Evolutionary conservation across 768 basidiomycete species (phyloP).

Genomic region (Kwoniella dendrophila): DNA sequence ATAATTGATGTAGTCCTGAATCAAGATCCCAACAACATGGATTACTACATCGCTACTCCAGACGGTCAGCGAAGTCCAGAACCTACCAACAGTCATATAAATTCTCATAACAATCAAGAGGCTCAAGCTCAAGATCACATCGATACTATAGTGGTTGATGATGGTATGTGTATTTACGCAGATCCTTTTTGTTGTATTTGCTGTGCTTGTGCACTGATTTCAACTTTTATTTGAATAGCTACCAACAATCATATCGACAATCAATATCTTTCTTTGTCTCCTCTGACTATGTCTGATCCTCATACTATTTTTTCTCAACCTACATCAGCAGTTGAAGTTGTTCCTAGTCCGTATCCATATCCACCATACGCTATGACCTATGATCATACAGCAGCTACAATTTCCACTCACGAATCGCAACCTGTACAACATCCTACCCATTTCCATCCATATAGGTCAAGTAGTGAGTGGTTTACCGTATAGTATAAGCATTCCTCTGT

Average conservation of each 20-base stretch:
- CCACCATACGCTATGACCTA: constrained; percentile 21
- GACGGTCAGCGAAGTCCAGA: constrained; percentile 4
- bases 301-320: constrained; percentile 10
- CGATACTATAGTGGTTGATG: neutral
- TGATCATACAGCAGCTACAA: constrained; percentile 2
- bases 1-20: constrained; percentile 8
- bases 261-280: constrained; percentile 10
- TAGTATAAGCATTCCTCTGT: neutral
- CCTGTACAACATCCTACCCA: constrained; percentile 9
- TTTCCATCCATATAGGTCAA: constrained; percentile 27
- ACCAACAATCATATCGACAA: neutral
- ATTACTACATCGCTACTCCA: constrained; percentile 20
- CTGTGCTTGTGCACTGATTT: neutral
- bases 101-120: neutral
- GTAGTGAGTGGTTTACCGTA: constrained; percentile 10
- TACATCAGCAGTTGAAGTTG: neutral
- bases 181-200: neutral
- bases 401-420: constrained; percentile 1
- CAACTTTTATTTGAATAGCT: neutral
- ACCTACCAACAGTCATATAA: neutral
- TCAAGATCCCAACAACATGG: constrained; percentile 14
- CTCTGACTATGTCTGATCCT: constrained; percentile 13
- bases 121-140: constrained; percentile 8
- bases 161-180: neutral
- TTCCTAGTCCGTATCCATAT: constrained; percentile 2